Evolutionary conservation across 2,329 filamentous ascomycete genomes (phyloP), one percentile per base, ranked within the genome.

Genomic region (Colletotrichum gloeosporioides): DNA sequence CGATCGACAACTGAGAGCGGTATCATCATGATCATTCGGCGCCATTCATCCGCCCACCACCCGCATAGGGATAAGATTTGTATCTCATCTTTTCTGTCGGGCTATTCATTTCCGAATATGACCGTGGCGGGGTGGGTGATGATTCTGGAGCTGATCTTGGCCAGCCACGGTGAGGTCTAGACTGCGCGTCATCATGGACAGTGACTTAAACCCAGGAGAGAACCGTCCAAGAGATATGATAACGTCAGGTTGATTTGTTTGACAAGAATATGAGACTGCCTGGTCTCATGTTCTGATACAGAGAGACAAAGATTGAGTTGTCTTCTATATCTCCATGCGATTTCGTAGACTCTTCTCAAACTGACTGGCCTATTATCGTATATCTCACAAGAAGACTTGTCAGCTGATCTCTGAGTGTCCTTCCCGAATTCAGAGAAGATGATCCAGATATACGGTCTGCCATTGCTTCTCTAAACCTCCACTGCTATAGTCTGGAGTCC

Each of bases 261-360:
- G 9, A 12, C 18, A 9, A 12, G 6, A 49, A 0, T 6, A 10
- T n/a, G 39, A n/a, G 18, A 49, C 18, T n/a, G 9, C 16, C 8
- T 18, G 3, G 0, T 49, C 39, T 49, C 18, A 4, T 0, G 10
- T 49, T 49, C 9, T 49, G 12, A 22, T 0, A 49, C 13, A 0
- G 44, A 22, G 3, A 3, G 44, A 49, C 10, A 10, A 2, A 22
- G 1, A n/a, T 22, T 49, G 44, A 13, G 44, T 22, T 49, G 5
- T n/a, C 6, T 49, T 8, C 0, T 22, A 49, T 10, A 22, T 13
- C 18, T 22, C n/a, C 15, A 13, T n/a, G n/a, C 44, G 6, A n/a
- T 22, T 49, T 6, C 10, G n/a, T 22, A 2, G 2, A 22, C n/a
- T 49, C 18, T 22, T 5, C 4, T n/a, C 39, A 18, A 7, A 6